Percentiles rank a stretch among this genome's conserved stretches.
Evolutionary conservation across 352 stramenopile genomes (phyloP).

Genomic region (Globisporangium yorkense): DNA sequence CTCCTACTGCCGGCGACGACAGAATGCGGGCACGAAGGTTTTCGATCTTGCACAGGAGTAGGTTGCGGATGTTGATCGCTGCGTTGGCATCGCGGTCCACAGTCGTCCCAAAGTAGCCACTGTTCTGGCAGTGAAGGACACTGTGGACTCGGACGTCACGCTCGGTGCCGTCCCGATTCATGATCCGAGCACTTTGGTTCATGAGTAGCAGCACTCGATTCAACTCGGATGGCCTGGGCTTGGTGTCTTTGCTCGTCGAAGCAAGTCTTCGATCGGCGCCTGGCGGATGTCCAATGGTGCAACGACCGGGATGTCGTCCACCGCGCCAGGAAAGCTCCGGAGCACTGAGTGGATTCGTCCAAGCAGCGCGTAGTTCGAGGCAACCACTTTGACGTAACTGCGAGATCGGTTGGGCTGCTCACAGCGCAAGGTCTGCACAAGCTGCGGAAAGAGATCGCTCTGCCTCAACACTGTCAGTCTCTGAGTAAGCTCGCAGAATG

Average conservation of each 20-base stretch:
- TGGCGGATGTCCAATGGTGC: conserved; percentile 34
- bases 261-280: conserved; percentile 34
- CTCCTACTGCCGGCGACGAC: no score
- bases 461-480: background rate
- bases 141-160: no score
- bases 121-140: no score
- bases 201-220: no score
- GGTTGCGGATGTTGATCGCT: no score
- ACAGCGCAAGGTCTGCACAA: conserved; percentile 49
- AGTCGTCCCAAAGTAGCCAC: no score
- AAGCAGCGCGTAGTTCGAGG: conserved; percentile 30
- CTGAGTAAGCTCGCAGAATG: background rate
- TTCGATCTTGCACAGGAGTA: no score
- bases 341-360: conserved; percentile 34
- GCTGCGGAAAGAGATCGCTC: conserved; percentile 48
- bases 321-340: conserved; percentile 27
- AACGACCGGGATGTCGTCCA: conserved; percentile 24
- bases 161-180: no score
- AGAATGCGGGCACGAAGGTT: no score
- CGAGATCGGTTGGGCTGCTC: conserved; percentile 49
- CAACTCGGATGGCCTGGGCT: background rate
- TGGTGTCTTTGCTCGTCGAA: conserved; percentile 17
- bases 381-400: conserved; percentile 51
- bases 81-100: no score
- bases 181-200: no score